Base-by-base conservation (phyloP, 2,329 filamentous ascomycete species). In the Fusarium redolens region DNA sequence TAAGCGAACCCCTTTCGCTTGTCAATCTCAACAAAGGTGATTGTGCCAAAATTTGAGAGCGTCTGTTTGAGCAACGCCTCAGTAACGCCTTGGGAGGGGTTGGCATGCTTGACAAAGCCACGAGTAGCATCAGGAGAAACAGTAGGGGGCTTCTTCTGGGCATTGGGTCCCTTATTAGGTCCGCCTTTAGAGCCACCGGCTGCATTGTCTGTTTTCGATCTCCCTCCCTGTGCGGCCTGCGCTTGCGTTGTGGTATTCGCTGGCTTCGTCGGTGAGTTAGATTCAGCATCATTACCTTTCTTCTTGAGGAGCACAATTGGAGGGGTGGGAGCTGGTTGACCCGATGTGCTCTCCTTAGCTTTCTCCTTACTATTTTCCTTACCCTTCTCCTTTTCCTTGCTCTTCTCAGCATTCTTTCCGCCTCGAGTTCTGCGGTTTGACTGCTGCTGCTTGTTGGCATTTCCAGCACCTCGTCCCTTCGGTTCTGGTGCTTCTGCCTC, bases 1-100 rank as follows among this genome's bases (percentile, higher is more conserved):
- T 98, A 97, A 5, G 95, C 96, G 77, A 97, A 97, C 0, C 95
- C 95, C 81, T 98, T 98, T 78, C 95, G 93, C 81, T 95, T 95
- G 80, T 98, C 96, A 60, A 98, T 96, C 77, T 98, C 96, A 22
- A 97, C 93, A 73, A 90, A 92, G 1, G 89, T 89, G 50, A 98
- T 89, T 3, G 88, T 81, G 4, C 96, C 96, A 75, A 94, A 97
- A 1, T 84, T 82, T 48, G 91, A 87, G 79, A 98, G 90, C 2
- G 93, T 91, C 74, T 92, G 88, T 76, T 92, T 91, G 4, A 98
- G 89, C 0, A 95, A 83, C 0, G 92, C 85, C 78, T 98, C 96
- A 0, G 94, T 98, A 51, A 98, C 93, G 18, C 96, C 96, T 79
- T 98, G 96, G 0, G 95, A 96, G 15, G 94, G 90, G 79, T 97